Percentiles rank a stretch among this genome's conserved stretches.
Conservation (phyloP, 805 yeast genomes). For the Wickerhamomyces mucosus region DNA sequence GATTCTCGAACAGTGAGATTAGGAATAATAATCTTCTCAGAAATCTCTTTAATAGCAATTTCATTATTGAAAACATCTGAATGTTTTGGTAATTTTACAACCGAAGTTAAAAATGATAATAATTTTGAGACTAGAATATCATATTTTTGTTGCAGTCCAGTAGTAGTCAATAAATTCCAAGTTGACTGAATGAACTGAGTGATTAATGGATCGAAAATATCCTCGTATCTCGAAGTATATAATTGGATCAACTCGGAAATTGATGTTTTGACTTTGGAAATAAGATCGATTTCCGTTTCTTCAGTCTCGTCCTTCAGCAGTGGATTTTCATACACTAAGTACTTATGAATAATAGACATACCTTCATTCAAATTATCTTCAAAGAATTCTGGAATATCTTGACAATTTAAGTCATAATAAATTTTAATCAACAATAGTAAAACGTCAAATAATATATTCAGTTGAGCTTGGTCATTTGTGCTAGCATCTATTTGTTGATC, state of each 20-base stretch:
- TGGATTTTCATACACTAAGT: constrained; percentile 51
- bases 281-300: constrained; percentile 59
- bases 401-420: constrained; percentile 91
- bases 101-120: constrained; percentile 72
- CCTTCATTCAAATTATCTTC: constrained; percentile 79
- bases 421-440: constrained; percentile 66
- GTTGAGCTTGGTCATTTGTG: constrained; percentile 35
- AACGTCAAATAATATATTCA: constrained; percentile 57
- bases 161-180: constrained; percentile 64
- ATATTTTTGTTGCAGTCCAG: constrained; percentile 64
- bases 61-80: constrained; percentile 54
- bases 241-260: constrained; percentile 79
- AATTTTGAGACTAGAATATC: constrained; percentile 80
- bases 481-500: constrained; percentile 52
- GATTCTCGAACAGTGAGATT: constrained; percentile 77
- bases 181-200: constrained; percentile 71
- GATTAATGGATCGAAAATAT: constrained; percentile 74
- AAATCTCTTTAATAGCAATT: constrained; percentile 60
- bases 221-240: constrained; percentile 86
- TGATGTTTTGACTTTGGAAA: constrained; percentile 68
- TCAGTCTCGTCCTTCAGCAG: constrained; percentile 56
- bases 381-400: constrained; percentile 95
- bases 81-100: constrained; percentile 62
- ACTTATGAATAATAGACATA: constrained; percentile 77
- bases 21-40: constrained; percentile 80